Evolutionary conservation across 805 yeast genomes (phyloP).

Genomic region (Jamesozyma spencerorum): DNA sequence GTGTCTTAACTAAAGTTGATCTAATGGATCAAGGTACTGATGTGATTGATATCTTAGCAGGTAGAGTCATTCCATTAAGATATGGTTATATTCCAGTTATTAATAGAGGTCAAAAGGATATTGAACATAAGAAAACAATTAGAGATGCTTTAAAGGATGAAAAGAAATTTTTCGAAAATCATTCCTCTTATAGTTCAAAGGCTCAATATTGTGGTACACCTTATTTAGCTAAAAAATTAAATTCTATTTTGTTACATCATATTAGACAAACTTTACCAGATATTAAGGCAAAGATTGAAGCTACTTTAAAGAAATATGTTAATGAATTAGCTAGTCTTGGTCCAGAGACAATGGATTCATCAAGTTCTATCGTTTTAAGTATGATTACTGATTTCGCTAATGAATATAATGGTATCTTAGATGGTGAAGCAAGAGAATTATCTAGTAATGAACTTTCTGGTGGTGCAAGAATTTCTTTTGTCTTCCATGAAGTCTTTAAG

Average conservation of each 20-base stretch:
- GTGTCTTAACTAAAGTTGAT: slow-evolving; percentile 93
- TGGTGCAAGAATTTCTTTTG: slow-evolving; percentile 87
- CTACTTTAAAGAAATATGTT: slow-evolving; percentile 49
- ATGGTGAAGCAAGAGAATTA: slow-evolving; percentile 81
- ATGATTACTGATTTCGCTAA: slow-evolving; percentile 91
- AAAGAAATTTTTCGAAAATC: slow-evolving; percentile 68
- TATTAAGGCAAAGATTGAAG: slow-evolving; percentile 74
- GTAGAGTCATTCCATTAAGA: slow-evolving; percentile 88
- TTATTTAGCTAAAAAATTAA: slow-evolving; percentile 73
- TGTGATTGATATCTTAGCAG: slow-evolving; percentile 85
- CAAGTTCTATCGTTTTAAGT: slow-evolving; percentile 75
- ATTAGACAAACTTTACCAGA: slow-evolving; percentile 93
- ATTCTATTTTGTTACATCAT: slow-evolving; percentile 83
- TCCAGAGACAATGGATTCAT: slow-evolving; percentile 84
- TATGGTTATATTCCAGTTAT: slow-evolving; percentile 95
- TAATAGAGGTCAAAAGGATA: slow-evolving; percentile 94
- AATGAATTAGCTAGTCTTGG: slow-evolving; percentile 80
- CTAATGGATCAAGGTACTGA: slow-evolving; percentile 98
- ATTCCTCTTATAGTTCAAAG: slow-evolving; percentile 81
- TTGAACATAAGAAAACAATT: slow-evolving; percentile 64
- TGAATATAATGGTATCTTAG: slow-evolving; percentile 86
- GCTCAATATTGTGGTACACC: slow-evolving; percentile 88
- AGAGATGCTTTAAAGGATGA: slow-evolving; percentile 76
- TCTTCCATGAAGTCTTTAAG: slow-evolving; percentile 86
- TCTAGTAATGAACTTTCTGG: slow-evolving; percentile 97